phyloP scores from a whole-genome alignment of 768 basidiomycete genomes.

The Leccinum arenicola region DNA sequence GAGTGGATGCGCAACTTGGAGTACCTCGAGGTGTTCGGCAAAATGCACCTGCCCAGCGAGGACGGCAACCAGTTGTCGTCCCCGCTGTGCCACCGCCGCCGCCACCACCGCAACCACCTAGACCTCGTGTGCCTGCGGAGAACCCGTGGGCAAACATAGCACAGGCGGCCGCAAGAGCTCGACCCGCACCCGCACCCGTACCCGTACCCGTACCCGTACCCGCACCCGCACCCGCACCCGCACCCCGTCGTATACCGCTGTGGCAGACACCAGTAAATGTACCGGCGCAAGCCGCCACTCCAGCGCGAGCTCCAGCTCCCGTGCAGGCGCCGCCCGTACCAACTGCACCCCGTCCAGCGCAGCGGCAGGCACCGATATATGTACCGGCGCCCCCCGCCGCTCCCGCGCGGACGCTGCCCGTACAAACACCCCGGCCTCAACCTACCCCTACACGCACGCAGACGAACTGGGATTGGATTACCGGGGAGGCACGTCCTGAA shows the following conservation, averaged over 20 bases:
- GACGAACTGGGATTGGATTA: neutral
- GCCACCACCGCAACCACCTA: neutral
- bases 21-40: slow-evolving; percentile 26
- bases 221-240: neutral
- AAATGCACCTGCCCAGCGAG: slow-evolving; percentile 25
- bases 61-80: neutral
- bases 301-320: neutral
- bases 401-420: neutral
- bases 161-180: neutral
- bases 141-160: neutral
- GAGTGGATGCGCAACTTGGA: slow-evolving; percentile 40
- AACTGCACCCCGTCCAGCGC: neutral
- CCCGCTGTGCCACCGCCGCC: neutral
- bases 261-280: neutral
- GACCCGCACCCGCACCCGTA: too few relatives aligned
- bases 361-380: neutral
- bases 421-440: neutral
- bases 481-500: neutral
- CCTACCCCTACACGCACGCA: slow-evolving; percentile 1
- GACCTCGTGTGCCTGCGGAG: neutral
- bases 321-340: neutral
- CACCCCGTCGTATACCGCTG: neutral
- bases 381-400: neutral
- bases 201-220: neutral
- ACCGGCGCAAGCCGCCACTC: neutral